phyloP scores from a whole-genome alignment of 805 yeast genomes.

The Candida tammaniensis region DNA sequence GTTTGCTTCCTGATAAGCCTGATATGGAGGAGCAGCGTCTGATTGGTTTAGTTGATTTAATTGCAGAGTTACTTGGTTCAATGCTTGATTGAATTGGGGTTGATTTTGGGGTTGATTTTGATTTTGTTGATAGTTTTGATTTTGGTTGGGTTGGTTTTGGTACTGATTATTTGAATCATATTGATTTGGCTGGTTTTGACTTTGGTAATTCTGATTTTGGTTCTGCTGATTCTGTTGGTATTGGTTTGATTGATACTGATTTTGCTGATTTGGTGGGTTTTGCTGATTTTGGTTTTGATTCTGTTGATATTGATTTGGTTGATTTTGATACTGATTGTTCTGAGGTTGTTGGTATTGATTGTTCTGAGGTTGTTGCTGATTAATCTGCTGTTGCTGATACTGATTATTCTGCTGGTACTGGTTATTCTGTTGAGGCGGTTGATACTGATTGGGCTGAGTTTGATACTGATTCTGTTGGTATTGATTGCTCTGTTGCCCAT shows the following conservation, averaged over 20 bases:
- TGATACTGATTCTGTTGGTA: constrained; percentile 1
- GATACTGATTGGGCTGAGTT: not conserved
- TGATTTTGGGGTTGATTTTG: constrained; percentile 5
- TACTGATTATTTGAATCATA: constrained; percentile 3
- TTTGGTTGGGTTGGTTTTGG: constrained; percentile 1
- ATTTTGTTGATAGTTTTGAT: not conserved
- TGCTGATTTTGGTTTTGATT: not conserved
- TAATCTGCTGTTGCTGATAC: constrained; percentile 5
- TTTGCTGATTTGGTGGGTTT: not conserved
- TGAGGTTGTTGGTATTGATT: no score
- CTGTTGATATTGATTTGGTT: constrained; percentile 2
- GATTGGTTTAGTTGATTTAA: no score
- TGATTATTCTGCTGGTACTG: no score
- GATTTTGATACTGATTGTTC: no score
- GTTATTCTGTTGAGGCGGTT: constrained; percentile 11
- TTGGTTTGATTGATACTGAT: constrained; percentile 5
- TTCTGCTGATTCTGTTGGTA: no score
- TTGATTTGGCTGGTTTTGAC: not conserved
- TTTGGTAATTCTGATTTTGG: no score
- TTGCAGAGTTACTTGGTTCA: no score
- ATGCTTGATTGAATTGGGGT: no score
- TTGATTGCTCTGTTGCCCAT: constrained; percentile 3
- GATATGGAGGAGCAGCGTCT: no score
- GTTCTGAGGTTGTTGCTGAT: not conserved
- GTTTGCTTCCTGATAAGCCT: no score